A percentile compares a stretch with the other conserved stretches of the same genome.
These are phyloP conservation scores for Zoysia pacifica DNA, from an alignment of 176 grass and related monocot genomes.

Conservation along the genomic window DNA sequence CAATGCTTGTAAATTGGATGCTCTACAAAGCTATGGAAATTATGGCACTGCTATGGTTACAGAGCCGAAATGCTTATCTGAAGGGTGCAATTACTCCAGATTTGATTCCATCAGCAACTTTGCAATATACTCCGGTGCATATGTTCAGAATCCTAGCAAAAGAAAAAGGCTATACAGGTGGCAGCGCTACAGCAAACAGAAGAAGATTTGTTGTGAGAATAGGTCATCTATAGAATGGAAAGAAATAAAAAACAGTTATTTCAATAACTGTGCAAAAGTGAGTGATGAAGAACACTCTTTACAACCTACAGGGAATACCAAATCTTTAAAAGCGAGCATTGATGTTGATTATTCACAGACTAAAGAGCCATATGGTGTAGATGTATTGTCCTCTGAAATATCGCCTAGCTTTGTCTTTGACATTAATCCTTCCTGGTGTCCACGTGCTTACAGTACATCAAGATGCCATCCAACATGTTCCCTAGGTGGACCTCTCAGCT, in stretches of 20 bases:
- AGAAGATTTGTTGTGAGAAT: constrained; percentile 31
- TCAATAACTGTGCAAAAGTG: constrained; percentile 9
- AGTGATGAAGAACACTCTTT: constrained; percentile 25
- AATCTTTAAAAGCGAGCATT: constrained; percentile 13
- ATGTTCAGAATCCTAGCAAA: constrained; percentile 36
- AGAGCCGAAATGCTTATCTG: constrained; percentile 8
- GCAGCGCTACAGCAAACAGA: constrained; percentile 46
- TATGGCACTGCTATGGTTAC: constrained; percentile 20
- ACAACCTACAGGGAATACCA: constrained; percentile 9
- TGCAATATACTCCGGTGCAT: constrained; percentile 22
- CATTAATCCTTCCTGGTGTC: constrained; percentile 1
- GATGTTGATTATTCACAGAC: constrained; percentile 10
- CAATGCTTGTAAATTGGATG: constrained; percentile 20
- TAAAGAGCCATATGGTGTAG: constrained; percentile 15
- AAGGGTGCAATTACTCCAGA: constrained; percentile 22
- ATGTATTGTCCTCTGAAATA: constrained; percentile 20
- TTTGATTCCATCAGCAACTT: background rate
- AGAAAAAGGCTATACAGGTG: constrained; percentile 53
- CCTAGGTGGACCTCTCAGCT: constrained; percentile 13
- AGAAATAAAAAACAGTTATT: constrained; percentile 22
- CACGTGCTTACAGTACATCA: constrained; percentile 11
- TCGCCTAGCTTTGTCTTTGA: constrained; percentile 24
- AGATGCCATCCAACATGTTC: constrained; percentile 23
- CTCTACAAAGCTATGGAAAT: constrained; percentile 30
- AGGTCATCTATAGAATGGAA: background rate